A percentile compares a stretch with the other conserved stretches of the same genome.
phyloP scores from a whole-genome alignment of 78 protist species.

The Mastigamoeba balamuthi region DNA sequence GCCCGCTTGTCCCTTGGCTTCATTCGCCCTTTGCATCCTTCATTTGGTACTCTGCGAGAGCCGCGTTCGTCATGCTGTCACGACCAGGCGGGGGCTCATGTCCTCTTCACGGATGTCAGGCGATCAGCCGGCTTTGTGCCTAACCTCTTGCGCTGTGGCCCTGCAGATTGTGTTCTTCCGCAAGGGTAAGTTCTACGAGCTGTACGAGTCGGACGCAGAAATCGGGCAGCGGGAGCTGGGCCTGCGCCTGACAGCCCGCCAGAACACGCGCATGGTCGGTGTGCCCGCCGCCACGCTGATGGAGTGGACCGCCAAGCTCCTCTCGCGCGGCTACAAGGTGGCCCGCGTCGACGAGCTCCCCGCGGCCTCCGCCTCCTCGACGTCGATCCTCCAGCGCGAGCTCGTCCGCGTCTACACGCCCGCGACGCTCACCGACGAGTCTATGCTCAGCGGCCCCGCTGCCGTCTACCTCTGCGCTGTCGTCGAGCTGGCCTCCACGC shows the following conservation, averaged over 20 bases:
- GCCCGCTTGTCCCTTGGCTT: too few species aligned
- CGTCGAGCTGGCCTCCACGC: slow-evolving; percentile 6
- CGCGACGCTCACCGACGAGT: slow-evolving; percentile 54
- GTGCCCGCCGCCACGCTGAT: slow-evolving; percentile 63
- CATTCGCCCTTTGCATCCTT: too few species aligned
- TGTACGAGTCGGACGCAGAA: slow-evolving; percentile 86
- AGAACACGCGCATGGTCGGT: slow-evolving; percentile 66
- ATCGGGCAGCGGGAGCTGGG: slow-evolving; percentile 58
- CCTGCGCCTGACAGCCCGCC: slow-evolving; percentile 65
- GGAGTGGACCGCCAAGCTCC: slow-evolving; percentile 58
- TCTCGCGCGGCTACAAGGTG: slow-evolving; percentile 49
- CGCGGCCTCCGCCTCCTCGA: background rate
- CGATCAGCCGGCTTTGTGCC: background rate
- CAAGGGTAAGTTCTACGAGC: slow-evolving; percentile 88
- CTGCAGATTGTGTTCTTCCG: background rate
- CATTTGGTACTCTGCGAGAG: too few species aligned
- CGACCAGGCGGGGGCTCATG: too few species aligned
- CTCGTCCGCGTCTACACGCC: slow-evolving; percentile 37
- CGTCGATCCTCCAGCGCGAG: slow-evolving; percentile 39
- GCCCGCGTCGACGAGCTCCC: slow-evolving; percentile 71
- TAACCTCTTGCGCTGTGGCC: background rate
- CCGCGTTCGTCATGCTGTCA: too few species aligned
- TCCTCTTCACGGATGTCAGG: background rate
- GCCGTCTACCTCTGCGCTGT: slow-evolving; percentile 39
- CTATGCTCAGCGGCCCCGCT: background rate